Evolutionary conservation across 805 yeast genomes (phyloP).

Genomic region (Schizosaccharomyces lindneri): DNA sequence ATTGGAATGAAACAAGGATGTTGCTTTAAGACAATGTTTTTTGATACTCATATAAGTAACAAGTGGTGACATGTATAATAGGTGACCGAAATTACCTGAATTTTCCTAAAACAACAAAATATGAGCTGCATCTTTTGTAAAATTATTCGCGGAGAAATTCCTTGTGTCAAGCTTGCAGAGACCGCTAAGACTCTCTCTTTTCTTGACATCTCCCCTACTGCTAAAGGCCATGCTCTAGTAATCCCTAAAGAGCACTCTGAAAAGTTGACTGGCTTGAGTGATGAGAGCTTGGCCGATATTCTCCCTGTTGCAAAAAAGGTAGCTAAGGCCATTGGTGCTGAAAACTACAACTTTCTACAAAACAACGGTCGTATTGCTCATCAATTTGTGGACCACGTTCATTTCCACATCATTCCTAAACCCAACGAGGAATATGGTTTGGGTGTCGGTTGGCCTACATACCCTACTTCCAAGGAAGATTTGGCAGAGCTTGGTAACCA

Average conservation of each 20-base stretch:
- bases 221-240: constrained; percentile 67
- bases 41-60: too few species aligned
- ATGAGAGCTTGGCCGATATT: constrained; percentile 64
- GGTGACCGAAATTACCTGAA: background rate
- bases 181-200: constrained; percentile 60
- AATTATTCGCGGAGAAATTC: constrained; percentile 85
- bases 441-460: constrained; percentile 85
- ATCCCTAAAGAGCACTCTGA: constrained; percentile 91
- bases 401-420: constrained; percentile 90
- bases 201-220: constrained; percentile 78
- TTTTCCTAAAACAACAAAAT: background rate
- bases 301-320: constrained; percentile 74
- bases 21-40: too few species aligned
- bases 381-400: constrained; percentile 82
- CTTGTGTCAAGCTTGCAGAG: constrained; percentile 72
- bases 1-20: too few species aligned
- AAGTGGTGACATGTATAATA: too few species aligned
- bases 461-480: constrained; percentile 47
- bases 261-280: constrained; percentile 75
- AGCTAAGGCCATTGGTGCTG: constrained; percentile 38
- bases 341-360: constrained; percentile 69
- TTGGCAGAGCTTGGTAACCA: constrained; percentile 40
- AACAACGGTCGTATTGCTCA: constrained; percentile 91
- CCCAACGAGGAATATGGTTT: constrained; percentile 47
- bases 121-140: constrained; percentile 63